Evolutionary conservation across 176 grass and related monocot genomes (phyloP).

Genomic region (Musa schizocarpa): DNA sequence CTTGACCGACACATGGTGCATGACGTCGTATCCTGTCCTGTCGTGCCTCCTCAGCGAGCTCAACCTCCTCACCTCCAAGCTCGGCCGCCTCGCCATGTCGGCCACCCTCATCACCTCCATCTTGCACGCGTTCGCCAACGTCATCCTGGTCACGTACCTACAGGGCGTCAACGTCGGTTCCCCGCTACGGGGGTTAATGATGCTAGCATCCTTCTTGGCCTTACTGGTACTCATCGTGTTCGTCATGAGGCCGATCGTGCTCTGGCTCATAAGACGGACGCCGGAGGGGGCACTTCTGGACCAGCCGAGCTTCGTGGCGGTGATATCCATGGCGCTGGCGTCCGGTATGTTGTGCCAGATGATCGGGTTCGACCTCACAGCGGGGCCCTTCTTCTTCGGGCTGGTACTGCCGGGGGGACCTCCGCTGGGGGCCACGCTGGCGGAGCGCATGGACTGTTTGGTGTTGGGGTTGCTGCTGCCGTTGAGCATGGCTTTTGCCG

Average conservation of each 20-base stretch:
- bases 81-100: conserved; percentile 84
- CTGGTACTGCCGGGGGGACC: conserved; percentile 72
- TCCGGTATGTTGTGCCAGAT: conserved; percentile 41
- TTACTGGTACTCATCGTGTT: conserved; percentile 39
- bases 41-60: conserved; percentile 59
- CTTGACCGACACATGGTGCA: conserved; percentile 47
- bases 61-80: conserved; percentile 70
- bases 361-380: conserved; percentile 24
- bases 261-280: conserved; percentile 38
- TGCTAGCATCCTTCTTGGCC: conserved; percentile 7
- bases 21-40: conserved; percentile 66
- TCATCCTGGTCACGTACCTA: conserved; percentile 22
- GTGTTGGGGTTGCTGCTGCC: conserved; percentile 59
- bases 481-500: conserved; percentile 51
- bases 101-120: conserved; percentile 58
- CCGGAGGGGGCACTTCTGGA: conserved; percentile 49
- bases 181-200: not conserved
- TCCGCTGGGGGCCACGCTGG: conserved; percentile 64
- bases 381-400: conserved; percentile 44
- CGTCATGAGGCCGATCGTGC: conserved; percentile 29
- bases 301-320: conserved; percentile 42
- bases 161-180: not conserved
- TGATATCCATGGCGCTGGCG: conserved; percentile 32
- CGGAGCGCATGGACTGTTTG: conserved; percentile 67
- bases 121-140: conserved; percentile 30